Conservation (phyloP, 805 yeast genomes). For the Tetrapisispora fleetii region DNA sequence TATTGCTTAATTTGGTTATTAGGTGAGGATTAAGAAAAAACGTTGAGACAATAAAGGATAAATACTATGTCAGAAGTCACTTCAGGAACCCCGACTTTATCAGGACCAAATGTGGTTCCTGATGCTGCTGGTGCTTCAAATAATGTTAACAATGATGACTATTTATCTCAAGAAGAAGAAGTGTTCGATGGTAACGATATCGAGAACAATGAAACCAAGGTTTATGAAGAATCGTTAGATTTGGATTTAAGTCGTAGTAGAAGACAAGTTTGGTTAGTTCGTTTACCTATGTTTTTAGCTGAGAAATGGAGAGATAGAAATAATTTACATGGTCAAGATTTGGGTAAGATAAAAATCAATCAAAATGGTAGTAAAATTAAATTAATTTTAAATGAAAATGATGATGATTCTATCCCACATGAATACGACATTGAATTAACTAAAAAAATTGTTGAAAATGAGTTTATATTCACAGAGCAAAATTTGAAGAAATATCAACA, state of each 20-base stretch:
- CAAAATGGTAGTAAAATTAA: constrained; percentile 44
- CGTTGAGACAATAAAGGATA: neutral
- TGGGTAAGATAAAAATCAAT: constrained; percentile 73
- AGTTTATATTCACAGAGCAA: constrained; percentile 80
- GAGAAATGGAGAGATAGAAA: constrained; percentile 66
- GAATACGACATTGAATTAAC: constrained; percentile 73
- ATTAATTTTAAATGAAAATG: constrained; percentile 43
- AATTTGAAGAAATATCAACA: constrained; percentile 51
- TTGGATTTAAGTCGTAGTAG: constrained; percentile 52
- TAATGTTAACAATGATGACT: constrained; percentile 27
- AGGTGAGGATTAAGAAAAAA: neutral
- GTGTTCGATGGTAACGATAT: constrained; percentile 38
- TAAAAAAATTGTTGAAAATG: constrained; percentile 73
- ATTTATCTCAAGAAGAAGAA: constrained; percentile 34
- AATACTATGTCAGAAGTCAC: neutral
- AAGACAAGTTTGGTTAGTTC: constrained; percentile 84
- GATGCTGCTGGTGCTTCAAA: neutral
- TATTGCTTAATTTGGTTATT: neutral
- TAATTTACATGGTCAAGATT: constrained; percentile 56
- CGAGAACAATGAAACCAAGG: constrained; percentile 30
- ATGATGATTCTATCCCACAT: constrained; percentile 54
- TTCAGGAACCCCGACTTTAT: neutral
- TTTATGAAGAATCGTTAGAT: constrained; percentile 61
- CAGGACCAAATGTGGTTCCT: neutral
- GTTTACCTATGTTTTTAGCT: constrained; percentile 79